These are phyloP conservation scores for Fusarium sp. DNA, from an alignment of 2,329 filamentous ascomycete species.

Conservation along the genomic window DNA sequence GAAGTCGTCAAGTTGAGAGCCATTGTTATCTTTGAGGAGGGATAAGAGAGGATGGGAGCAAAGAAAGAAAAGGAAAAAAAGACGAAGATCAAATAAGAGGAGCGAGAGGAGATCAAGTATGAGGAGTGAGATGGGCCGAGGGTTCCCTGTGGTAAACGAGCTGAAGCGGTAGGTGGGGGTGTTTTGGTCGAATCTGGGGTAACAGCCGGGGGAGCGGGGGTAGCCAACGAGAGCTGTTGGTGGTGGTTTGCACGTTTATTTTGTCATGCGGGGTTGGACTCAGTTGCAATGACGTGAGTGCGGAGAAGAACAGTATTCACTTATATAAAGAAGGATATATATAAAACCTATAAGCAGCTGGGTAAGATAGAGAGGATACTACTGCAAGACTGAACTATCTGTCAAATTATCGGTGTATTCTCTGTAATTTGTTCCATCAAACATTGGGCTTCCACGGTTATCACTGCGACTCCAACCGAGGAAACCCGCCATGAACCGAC, in stretches of 20 bases:
- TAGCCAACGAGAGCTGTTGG: conserved; percentile 7
- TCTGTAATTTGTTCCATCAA: no score
- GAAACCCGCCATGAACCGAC: conserved; percentile 49
- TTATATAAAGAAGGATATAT: no score
- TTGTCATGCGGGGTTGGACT: conserved; percentile 36
- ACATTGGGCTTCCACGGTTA: conserved; percentile 1
- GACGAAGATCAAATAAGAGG: not conserved
- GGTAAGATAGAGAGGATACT: no score
- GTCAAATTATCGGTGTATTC: no score
- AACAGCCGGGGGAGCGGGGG: conserved; percentile 43
- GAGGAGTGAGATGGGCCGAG: conserved; percentile 36
- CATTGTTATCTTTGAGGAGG: conserved; percentile 59
- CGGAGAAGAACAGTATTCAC: conserved; percentile 18
- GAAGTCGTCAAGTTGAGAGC: conserved; percentile 72
- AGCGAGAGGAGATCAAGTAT: conserved; percentile 1
- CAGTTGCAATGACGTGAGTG: not conserved
- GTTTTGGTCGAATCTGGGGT: conserved; percentile 39
- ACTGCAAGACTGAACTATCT: no score
- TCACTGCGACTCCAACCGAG: conserved; percentile 48
- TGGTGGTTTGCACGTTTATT: conserved; percentile 19
- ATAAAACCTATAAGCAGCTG: no score
- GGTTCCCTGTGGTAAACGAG: conserved; percentile 42
- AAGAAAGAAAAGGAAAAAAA: not conserved
- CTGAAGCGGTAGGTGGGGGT: conserved; percentile 37
- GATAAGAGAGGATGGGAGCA: conserved; percentile 4